Conservation (phyloP, 2,329 filamentous ascomycete genomes). For the Monosporascus sp. region DNA sequence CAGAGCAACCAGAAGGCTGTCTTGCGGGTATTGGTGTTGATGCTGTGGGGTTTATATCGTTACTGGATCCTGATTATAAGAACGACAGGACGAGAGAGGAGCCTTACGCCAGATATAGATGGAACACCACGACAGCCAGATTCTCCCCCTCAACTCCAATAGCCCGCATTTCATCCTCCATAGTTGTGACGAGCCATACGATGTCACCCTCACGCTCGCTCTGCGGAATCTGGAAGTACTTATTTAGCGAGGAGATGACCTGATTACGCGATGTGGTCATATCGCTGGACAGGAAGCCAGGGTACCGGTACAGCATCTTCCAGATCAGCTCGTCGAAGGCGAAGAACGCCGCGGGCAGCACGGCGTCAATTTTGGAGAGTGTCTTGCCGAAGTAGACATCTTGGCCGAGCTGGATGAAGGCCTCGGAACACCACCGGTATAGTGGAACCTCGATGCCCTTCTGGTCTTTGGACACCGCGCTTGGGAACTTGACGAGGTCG, state of each 20-base stretch:
- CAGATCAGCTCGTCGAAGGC: conserved; percentile 20
- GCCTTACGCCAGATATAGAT: conserved; percentile 10
- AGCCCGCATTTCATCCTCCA: conserved; percentile 15
- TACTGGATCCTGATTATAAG: no score
- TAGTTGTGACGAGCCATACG: conserved; percentile 16
- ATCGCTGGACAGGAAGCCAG: conserved; percentile 11
- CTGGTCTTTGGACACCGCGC: background rate
- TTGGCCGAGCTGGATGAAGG: conserved; percentile 12
- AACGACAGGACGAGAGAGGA: background rate
- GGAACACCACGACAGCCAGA: conserved; percentile 12
- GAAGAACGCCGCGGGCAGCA: conserved; percentile 9
- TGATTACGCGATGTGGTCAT: conserved; percentile 10
- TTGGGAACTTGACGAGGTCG: conserved; percentile 3
- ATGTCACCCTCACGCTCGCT: conserved; percentile 1
- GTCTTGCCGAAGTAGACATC: conserved; percentile 18
- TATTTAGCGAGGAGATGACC: conserved; percentile 6
- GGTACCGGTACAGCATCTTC: conserved; percentile 24
- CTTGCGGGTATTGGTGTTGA: conserved; percentile 24
- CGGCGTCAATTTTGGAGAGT: conserved; percentile 12
- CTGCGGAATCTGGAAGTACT: conserved; percentile 11
- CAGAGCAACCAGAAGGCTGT: conserved; percentile 21
- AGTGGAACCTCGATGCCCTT: conserved; percentile 8
- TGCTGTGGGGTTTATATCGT: conserved; percentile 5
- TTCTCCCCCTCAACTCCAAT: conserved; percentile 10
- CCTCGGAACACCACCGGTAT: conserved; percentile 17